A percentile compares a stretch with the other conserved stretches of the same genome.
Evolutionary conservation across 768 basidiomycete genomes (phyloP).

Genomic region (Lenzites betulinus): DNA sequence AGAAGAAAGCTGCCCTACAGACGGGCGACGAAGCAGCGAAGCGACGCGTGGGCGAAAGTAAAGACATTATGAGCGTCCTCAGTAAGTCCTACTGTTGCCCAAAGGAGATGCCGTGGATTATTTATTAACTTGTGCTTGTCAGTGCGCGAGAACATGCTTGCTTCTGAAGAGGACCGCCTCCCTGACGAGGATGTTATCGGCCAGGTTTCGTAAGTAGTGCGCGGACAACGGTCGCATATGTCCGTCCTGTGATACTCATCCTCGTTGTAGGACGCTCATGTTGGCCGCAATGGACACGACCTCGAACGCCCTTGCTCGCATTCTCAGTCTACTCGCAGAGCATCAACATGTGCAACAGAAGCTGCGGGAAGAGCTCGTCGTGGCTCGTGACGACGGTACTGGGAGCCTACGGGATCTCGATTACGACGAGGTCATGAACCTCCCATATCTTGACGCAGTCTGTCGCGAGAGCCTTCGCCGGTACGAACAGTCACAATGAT

Average conservation of each 20-base stretch:
- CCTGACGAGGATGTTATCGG: constrained; percentile 18
- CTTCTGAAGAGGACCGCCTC: constrained; percentile 8
- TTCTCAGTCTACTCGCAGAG: constrained; percentile 28
- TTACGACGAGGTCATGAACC: constrained; percentile 19
- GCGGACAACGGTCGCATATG: neutral
- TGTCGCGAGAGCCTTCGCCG: constrained; percentile 58
- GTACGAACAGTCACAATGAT: neutral
- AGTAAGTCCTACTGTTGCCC: constrained; percentile 5
- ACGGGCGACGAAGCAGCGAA: constrained; percentile 17
- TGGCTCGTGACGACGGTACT: constrained; percentile 26
- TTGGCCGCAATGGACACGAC: constrained; percentile 34
- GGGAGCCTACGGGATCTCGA: constrained; percentile 31
- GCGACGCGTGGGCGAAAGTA: constrained; percentile 18
- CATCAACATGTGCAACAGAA: constrained; percentile 39
- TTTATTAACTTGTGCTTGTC: neutral
- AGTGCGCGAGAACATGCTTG: constrained; percentile 21
- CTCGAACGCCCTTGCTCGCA: constrained; percentile 25
- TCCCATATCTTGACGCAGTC: constrained; percentile 71
- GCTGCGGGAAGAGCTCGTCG: constrained; percentile 29
- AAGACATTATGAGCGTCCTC: constrained; percentile 26
- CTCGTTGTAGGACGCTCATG: constrained; percentile 23
- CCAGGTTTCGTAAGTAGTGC: constrained; percentile 16
- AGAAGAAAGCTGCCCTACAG: constrained; percentile 12
- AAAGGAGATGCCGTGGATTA: too few relatives aligned
- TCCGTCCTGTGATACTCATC: neutral